A percentile compares a stretch with the other conserved stretches of the same genome.
phyloP scores from a whole-genome alignment of 148 eudicot species.

The Amaranthus cruentus region DNA sequence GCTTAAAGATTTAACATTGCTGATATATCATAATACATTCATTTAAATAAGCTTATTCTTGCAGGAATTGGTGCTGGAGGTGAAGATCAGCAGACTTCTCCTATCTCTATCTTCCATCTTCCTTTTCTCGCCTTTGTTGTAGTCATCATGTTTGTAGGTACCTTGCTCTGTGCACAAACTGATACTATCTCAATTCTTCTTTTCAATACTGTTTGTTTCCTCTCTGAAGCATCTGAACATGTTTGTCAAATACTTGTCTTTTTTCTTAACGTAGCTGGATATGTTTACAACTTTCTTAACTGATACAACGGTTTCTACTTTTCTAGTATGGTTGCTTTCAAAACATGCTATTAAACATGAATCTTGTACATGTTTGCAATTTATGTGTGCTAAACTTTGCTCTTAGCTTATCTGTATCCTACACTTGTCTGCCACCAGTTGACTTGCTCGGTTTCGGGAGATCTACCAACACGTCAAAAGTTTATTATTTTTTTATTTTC shows the following conservation, averaged over 20 bases:
- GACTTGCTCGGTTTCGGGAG: too few relatives aligned
- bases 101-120: slow-evolving; percentile 68
- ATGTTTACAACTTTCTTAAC: slow-evolving; percentile 2
- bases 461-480: too few relatives aligned
- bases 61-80: slow-evolving; percentile 99
- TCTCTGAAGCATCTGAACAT: slow-evolving; percentile 1
- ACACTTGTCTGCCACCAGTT: too few relatives aligned
- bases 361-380: too few relatives aligned
- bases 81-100: slow-evolving; percentile 77
- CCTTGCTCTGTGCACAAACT: slow-evolving; percentile 68
- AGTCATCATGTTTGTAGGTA: slow-evolving; percentile 99
- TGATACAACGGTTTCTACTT: neutral
- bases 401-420: too few relatives aligned
- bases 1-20: too few relatives aligned
- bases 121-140: slow-evolving; percentile 87
- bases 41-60: slow-evolving; percentile 19
- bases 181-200: slow-evolving; percentile 2
- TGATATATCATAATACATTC: too few relatives aligned
- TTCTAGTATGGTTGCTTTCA: slow-evolving; percentile 6
- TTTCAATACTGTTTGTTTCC: neutral
- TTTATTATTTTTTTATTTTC: too few relatives aligned
- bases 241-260: neutral
- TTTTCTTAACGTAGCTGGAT: neutral
- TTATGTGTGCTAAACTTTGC: too few relatives aligned
- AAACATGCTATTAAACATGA: neutral